phyloP scores from a whole-genome alignment of 805 yeast genomes.

The Candida oleophila region DNA sequence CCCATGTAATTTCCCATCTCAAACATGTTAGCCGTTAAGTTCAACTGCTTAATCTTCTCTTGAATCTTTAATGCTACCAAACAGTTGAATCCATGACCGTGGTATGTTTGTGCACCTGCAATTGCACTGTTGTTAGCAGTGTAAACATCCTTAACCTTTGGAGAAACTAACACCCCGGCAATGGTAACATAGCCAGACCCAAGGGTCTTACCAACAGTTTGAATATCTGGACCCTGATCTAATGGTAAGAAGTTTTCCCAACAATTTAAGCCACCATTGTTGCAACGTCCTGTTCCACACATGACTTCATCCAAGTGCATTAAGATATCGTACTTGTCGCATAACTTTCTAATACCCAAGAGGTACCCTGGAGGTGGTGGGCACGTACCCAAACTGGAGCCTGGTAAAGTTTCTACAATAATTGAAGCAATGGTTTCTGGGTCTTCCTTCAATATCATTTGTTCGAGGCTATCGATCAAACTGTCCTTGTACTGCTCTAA shows the following conservation, averaged over 20 bases:
- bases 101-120: slow-evolving; percentile 25
- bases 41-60: slow-evolving; percentile 29
- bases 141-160: slow-evolving; percentile 21
- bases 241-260: slow-evolving; percentile 28
- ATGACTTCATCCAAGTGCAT: slow-evolving; percentile 34
- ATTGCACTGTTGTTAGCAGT: slow-evolving; percentile 19
- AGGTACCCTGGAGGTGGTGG: slow-evolving; percentile 27
- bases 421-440: slow-evolving; percentile 29
- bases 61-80: slow-evolving; percentile 27
- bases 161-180: slow-evolving; percentile 29
- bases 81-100: slow-evolving; percentile 27
- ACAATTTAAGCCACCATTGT: slow-evolving; percentile 25
- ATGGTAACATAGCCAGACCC: slow-evolving; percentile 32
- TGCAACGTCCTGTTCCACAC: slow-evolving; percentile 36
- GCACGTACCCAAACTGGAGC: slow-evolving; percentile 26
- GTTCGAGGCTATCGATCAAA: slow-evolving; percentile 22
- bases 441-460: slow-evolving; percentile 20
- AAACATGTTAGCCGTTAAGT: slow-evolving; percentile 39
- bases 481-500: slow-evolving; percentile 20
- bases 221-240: slow-evolving; percentile 29
- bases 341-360: slow-evolving; percentile 25
- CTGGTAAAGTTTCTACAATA: slow-evolving; percentile 27
- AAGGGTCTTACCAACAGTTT: slow-evolving; percentile 30
- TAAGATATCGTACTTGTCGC: slow-evolving; percentile 30
- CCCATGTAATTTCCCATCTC: slow-evolving; percentile 46